Conservation (phyloP, 164 flowering plant genomes). For the Piper longum region DNA sequence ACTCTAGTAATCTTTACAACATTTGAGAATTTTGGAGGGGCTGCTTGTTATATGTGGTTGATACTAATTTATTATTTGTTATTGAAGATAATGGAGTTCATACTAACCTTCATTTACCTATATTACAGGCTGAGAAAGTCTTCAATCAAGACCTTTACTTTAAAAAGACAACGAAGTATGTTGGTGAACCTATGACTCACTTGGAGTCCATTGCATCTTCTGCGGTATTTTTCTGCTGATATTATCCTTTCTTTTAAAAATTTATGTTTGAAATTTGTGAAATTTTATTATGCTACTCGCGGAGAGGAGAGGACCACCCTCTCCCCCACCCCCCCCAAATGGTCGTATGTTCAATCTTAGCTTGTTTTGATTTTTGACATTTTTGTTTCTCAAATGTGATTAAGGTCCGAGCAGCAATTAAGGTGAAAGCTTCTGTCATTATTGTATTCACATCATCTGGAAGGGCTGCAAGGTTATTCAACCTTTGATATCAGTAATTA, state of each 20-base stretch:
- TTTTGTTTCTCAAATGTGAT: constrained; percentile 2
- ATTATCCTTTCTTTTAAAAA: not conserved
- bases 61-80: no score
- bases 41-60: no score
- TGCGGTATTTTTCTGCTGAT: constrained; percentile 39
- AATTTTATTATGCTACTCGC: no score
- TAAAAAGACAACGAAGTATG: constrained; percentile 69
- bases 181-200: constrained; percentile 87
- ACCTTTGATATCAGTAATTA: no score
- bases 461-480: constrained; percentile 73
- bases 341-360: not conserved
- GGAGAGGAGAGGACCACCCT: not conserved
- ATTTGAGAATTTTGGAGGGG: no score
- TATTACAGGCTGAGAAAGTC: constrained; percentile 82
- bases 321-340: not conserved
- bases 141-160: constrained; percentile 76
- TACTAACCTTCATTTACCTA: constrained; percentile 2
- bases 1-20: no score
- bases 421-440: constrained; percentile 81
- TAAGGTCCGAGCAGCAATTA: constrained; percentile 77
- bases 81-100: no score
- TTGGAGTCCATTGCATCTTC: constrained; percentile 93
- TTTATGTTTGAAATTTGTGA: not conserved
- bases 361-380: not conserved
- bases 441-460: constrained; percentile 85